Percentiles rank a stretch among this genome's conserved stretches.
phyloP scores from a whole-genome alignment of 1,284 basidiomycete genomes.

The Marasmius fiardii region DNA sequence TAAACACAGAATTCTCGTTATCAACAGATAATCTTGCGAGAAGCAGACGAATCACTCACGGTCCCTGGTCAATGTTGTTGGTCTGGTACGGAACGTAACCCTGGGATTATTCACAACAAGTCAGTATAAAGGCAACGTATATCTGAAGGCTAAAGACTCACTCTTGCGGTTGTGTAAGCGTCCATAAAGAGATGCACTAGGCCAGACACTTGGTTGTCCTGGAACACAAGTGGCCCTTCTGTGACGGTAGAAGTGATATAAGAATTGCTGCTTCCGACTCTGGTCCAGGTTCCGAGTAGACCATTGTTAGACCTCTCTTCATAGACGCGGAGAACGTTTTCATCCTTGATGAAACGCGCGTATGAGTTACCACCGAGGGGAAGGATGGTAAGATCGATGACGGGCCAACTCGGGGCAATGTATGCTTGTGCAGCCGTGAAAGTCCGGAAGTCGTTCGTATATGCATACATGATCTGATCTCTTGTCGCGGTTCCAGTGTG shows the following conservation, averaged over 20 bases:
- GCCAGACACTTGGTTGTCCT: constrained; percentile 9
- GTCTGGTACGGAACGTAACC: constrained; percentile 15
- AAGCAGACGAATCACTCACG: background rate
- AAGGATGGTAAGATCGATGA: constrained; percentile 15
- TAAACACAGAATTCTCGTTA: background rate
- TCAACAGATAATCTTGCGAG: too few relatives aligned
- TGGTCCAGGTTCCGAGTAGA: constrained; percentile 11
- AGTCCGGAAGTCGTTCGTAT: constrained; percentile 14
- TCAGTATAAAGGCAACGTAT: background rate
- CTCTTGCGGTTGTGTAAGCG: constrained; percentile 9
- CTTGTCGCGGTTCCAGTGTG: background rate
- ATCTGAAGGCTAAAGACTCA: constrained; percentile 1
- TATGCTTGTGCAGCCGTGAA: constrained; percentile 13
- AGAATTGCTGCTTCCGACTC: background rate
- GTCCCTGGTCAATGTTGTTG: constrained; percentile 4
- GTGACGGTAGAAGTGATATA: constrained; percentile 6
- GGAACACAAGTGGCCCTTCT: constrained; percentile 15
- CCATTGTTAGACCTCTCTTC: constrained; percentile 10
- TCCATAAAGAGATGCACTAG: constrained; percentile 12
- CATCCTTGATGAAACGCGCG: constrained; percentile 14
- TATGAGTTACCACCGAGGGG: constrained; percentile 7
- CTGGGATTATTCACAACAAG: background rate
- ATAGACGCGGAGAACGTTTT: constrained; percentile 8
- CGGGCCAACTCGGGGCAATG: constrained; percentile 8
- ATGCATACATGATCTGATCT: constrained; percentile 10